Evolutionary conservation across 257 asterid species (phyloP).

Genomic region (Scutellaria galericulata): DNA sequence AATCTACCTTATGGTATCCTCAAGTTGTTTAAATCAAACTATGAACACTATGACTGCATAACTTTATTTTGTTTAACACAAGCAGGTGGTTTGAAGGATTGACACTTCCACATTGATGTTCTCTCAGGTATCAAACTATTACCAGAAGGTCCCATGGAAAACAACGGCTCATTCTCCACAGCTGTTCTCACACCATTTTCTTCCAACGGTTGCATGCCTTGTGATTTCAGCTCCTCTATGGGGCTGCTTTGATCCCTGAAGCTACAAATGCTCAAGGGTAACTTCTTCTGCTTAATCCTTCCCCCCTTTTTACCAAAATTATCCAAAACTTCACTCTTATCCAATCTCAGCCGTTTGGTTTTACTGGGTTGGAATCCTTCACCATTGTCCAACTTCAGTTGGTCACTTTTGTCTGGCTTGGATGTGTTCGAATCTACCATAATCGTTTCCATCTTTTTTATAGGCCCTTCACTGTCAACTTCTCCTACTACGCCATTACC

Average conservation of each 20-base stretch:
- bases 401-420: slow-evolving; percentile 17
- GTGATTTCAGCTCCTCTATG: slow-evolving; percentile 56
- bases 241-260: slow-evolving; percentile 68
- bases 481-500: slow-evolving; percentile 42
- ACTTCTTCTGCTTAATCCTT: slow-evolving; percentile 73
- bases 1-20: slow-evolving; percentile 49
- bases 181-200: slow-evolving; percentile 1
- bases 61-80: slow-evolving; percentile 76
- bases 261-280: slow-evolving; percentile 87
- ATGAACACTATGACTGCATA: slow-evolving; percentile 73
- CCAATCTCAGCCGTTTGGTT: slow-evolving; percentile 46
- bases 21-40: slow-evolving; percentile 36
- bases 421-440: slow-evolving; percentile 56
- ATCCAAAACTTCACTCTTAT: slow-evolving; percentile 49
- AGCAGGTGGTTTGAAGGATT: slow-evolving; percentile 72
- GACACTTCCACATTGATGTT: slow-evolving; percentile 78
- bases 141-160: slow-evolving; percentile 47
- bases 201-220: slow-evolving; percentile 31
- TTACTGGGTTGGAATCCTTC: slow-evolving; percentile 41
- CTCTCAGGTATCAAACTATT: slow-evolving; percentile 55
- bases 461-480: slow-evolving; percentile 40
- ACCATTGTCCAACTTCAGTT: slow-evolving; percentile 35
- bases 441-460: slow-evolving; percentile 43
- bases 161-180: slow-evolving; percentile 43
- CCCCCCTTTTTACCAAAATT: slow-evolving; percentile 68